A percentile compares a stretch with the other conserved stretches of the same genome.
Conservation (phyloP, 331 rosid genomes). For the Acacia pycnantha region DNA sequence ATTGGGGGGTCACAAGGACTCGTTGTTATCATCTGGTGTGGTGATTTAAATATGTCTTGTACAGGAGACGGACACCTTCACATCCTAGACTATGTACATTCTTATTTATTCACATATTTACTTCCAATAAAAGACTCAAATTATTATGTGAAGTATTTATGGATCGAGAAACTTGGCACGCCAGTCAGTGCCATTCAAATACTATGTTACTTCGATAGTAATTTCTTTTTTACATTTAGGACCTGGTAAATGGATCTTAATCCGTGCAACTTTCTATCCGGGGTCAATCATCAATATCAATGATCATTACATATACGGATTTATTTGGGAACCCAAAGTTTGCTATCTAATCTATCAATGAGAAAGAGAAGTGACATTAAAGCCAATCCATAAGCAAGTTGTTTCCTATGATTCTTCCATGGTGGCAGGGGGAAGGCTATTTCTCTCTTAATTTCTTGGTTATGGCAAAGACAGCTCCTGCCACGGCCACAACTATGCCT, state of each 20-base stretch:
- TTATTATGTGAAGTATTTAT: neutral
- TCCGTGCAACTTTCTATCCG: neutral
- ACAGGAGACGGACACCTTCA: neutral
- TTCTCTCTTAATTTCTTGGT: conserved; percentile 57
- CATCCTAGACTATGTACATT: neutral
- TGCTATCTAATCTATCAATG: neutral
- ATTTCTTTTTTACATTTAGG: neutral
- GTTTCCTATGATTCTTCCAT: neutral
- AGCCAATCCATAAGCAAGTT: neutral
- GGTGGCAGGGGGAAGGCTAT: neutral
- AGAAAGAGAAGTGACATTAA: neutral
- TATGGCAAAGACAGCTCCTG: conserved; percentile 44
- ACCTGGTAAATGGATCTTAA: neutral
- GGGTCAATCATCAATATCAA: conserved; percentile 6
- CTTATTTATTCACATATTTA: neutral
- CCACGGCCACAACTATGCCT: conserved; percentile 47
- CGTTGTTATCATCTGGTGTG: conserved; percentile 42
- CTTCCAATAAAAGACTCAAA: neutral
- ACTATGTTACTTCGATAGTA: neutral
- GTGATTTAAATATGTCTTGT: conserved; percentile 40
- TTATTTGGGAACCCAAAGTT: conserved; percentile 1
- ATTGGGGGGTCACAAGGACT: conserved; percentile 35
- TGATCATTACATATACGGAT: neutral
- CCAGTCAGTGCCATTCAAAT: too few species aligned
- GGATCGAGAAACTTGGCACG: neutral